phyloP scores from a whole-genome alignment of 2,329 filamentous ascomycete genomes.

The Monilinia polystroma region DNA sequence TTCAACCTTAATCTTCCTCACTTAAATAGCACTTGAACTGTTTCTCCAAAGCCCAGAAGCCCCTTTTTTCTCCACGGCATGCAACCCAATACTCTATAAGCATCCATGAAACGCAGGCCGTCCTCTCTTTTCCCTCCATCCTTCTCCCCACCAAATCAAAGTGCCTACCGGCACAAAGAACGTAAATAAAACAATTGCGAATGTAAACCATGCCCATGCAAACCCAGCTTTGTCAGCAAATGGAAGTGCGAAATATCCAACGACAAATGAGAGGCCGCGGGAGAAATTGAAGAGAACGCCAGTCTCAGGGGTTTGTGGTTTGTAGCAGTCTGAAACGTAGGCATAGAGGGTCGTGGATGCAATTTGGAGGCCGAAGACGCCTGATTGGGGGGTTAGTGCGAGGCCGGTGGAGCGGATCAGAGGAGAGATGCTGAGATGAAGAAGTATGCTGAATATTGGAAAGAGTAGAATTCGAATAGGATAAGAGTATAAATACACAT shows the following conservation, averaged over 20 bases:
- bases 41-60: background rate
- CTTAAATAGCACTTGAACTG: background rate
- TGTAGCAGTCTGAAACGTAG: conserved; percentile 37
- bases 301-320: conserved; percentile 34
- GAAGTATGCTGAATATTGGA: background rate
- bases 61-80: background rate
- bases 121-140: conserved; percentile 32
- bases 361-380: conserved; percentile 37
- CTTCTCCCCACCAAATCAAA: conserved; percentile 36
- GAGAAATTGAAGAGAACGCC: conserved; percentile 36
- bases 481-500: background rate
- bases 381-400: conserved; percentile 4
- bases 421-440: background rate
- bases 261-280: conserved; percentile 35
- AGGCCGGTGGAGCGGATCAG: background rate
- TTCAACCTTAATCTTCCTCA: no score
- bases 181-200: conserved; percentile 31
- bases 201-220: conserved; percentile 35
- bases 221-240: conserved; percentile 31
- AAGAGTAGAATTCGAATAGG: background rate
- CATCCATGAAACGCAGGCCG: conserved; percentile 32
- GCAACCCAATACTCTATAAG: conserved; percentile 22
- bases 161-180: conserved; percentile 33
- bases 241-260: conserved; percentile 36
- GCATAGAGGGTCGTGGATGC: conserved; percentile 35